A percentile compares a stretch with the other conserved stretches of the same genome.
phyloP scores from a whole-genome alignment of 495 filamentous ascomycete genomes.

The Patellaria atrata region DNA sequence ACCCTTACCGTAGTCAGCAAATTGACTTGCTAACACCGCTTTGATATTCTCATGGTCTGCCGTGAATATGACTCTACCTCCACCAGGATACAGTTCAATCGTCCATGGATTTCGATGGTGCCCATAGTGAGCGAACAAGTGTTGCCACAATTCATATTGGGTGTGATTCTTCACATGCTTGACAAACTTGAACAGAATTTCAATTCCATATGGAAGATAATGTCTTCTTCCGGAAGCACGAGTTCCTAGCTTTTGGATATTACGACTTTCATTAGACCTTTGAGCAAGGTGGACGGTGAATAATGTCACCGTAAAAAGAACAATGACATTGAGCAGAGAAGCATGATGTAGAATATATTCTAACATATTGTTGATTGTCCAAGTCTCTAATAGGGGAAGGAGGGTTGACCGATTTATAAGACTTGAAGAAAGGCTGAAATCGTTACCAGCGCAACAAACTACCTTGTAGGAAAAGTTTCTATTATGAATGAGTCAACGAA shows the following conservation, averaged over 20 bases:
- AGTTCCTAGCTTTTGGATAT: conserved; percentile 14
- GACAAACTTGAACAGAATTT: conserved; percentile 41
- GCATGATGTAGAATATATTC: too few species aligned
- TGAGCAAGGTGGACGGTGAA: not conserved
- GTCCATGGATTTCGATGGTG: conserved; percentile 33
- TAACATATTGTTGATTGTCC: too few species aligned
- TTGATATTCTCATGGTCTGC: conserved; percentile 45
- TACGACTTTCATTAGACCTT: not conserved
- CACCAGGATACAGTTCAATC: conserved; percentile 34
- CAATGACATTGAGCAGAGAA: too few species aligned
- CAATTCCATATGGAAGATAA: conserved; percentile 35
- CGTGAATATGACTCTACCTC: conserved; percentile 33
- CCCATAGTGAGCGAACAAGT: conserved; percentile 31
- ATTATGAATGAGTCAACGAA: too few species aligned
- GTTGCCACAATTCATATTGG: conserved; percentile 46
- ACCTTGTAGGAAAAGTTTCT: too few species aligned
- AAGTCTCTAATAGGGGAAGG: too few species aligned
- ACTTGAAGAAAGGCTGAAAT: too few species aligned
- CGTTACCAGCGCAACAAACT: too few species aligned
- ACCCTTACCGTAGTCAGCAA: conserved; percentile 42
- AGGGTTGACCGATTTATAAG: too few species aligned
- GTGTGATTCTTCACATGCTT: conserved; percentile 34
- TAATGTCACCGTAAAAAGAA: too few species aligned
- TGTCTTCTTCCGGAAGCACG: conserved; percentile 18
- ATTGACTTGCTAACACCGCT: conserved; percentile 40